A percentile compares a stretch with the other conserved stretches of the same genome.
Conservation (phyloP, 768 basidiomycete genomes). For the Termitomyces heimii region DNA sequence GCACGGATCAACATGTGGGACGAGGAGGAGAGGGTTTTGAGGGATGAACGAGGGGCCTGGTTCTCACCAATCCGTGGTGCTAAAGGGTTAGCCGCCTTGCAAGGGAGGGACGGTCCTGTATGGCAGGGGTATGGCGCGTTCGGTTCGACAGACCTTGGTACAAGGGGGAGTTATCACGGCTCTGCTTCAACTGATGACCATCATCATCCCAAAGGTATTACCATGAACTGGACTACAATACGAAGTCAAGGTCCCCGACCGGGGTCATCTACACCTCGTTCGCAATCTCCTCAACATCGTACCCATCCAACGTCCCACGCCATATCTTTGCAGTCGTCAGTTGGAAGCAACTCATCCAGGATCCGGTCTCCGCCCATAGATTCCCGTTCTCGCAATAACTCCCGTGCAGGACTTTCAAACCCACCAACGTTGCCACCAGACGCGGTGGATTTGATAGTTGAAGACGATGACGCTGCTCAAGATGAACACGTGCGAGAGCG, state of each 20-base stretch:
- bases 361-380: constrained; percentile 24
- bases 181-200: constrained; percentile 31
- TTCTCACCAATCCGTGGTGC: constrained; percentile 54
- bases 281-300: constrained; percentile 17
- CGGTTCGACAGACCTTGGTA: constrained; percentile 19
- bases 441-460: constrained; percentile 87
- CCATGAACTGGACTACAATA: constrained; percentile 36
- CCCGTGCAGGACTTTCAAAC: constrained; percentile 4
- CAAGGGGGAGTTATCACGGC: background rate
- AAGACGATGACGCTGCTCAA: constrained; percentile 51
- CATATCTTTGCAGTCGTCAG: constrained; percentile 19
- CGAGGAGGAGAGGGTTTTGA: constrained; percentile 80
- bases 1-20: constrained; percentile 66
- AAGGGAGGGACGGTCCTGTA: constrained; percentile 30
- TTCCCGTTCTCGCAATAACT: constrained; percentile 26
- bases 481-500: constrained; percentile 48
- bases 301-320: constrained; percentile 4
- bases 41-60: constrained; percentile 70
- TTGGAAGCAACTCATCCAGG: constrained; percentile 20
- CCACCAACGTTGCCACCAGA: constrained; percentile 49
- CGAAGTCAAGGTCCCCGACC: constrained; percentile 14
- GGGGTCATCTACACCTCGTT: constrained; percentile 11
- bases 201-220: constrained; percentile 34
- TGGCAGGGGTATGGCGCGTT: constrained; percentile 60
- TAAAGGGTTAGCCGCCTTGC: constrained; percentile 33